Evolutionary conservation across 2,329 filamentous ascomycete genomes (phyloP).

Genomic region (Verticillium tricorpus): DNA sequence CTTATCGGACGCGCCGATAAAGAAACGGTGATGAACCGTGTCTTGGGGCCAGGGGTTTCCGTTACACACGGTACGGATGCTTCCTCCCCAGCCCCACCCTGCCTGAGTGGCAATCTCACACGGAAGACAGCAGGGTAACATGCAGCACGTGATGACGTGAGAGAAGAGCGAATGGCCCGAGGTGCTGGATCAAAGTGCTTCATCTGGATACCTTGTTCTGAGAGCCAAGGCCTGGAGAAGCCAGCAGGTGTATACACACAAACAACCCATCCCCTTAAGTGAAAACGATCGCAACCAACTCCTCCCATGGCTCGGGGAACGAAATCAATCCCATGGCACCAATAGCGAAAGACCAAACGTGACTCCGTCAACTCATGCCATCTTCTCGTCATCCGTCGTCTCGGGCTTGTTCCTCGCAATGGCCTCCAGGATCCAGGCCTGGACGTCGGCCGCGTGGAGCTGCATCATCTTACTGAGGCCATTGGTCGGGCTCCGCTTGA

Average conservation of each 20-base stretch:
- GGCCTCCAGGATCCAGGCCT: conserved; percentile 44
- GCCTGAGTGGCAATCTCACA: no score
- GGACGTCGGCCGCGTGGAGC: conserved; percentile 45
- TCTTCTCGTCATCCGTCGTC: conserved; percentile 45
- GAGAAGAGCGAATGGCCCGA: not conserved
- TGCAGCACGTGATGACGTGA: not conserved
- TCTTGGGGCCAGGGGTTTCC: not conserved
- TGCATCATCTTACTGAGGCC: conserved; percentile 54
- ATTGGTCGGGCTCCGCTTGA: conserved; percentile 44
- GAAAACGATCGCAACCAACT: not conserved
- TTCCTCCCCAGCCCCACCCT: no score
- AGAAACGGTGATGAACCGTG: not conserved
- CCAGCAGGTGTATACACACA: not conserved
- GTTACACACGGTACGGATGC: not conserved
- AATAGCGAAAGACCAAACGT: not conserved
- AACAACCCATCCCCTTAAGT: not conserved
- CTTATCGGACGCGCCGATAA: not conserved
- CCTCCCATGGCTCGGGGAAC: not conserved
- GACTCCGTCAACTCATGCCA: conserved; percentile 11
- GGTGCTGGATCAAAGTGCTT: not conserved
- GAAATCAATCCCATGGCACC: not conserved
- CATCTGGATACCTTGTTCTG: not conserved
- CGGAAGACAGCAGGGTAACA: not conserved
- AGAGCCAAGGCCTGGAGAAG: not conserved
- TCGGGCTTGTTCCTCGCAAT: conserved; percentile 32